Conservation (phyloP, 1,284 basidiomycete genomes). For the Papiliotrema flavescens region DNA sequence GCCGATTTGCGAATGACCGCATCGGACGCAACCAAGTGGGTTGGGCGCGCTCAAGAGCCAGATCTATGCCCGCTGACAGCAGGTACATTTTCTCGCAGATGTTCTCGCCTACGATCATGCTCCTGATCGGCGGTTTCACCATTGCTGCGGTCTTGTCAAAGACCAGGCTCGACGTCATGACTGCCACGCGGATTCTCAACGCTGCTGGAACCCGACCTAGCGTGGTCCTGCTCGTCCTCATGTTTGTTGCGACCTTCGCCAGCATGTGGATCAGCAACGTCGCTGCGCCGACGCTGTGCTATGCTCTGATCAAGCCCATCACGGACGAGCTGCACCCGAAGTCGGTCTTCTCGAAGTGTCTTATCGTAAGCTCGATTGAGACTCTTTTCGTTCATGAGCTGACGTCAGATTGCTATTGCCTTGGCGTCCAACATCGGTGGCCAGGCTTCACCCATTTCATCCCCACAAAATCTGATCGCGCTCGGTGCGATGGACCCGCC, state of each 20-base stretch:
- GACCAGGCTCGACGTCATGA: slow-evolving; percentile 91
- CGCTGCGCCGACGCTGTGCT: slow-evolving; percentile 94
- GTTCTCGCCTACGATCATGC: slow-evolving; percentile 74
- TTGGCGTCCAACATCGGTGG: slow-evolving; percentile 98
- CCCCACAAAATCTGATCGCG: slow-evolving; percentile 96
- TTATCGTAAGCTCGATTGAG: slow-evolving; percentile 64
- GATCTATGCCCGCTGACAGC: neutral
- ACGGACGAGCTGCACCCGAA: slow-evolving; percentile 84
- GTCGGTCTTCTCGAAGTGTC: slow-evolving; percentile 80
- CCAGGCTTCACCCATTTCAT: slow-evolving; percentile 85
- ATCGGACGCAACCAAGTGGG: slow-evolving; percentile 75
- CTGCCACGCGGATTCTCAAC: slow-evolving; percentile 88
- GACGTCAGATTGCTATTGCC: slow-evolving; percentile 79
- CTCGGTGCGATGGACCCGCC: slow-evolving; percentile 80
- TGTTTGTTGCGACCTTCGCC: slow-evolving; percentile 95
- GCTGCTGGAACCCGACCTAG: slow-evolving; percentile 84
- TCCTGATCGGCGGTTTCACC: slow-evolving; percentile 95
- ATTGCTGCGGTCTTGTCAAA: slow-evolving; percentile 95
- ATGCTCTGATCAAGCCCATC: slow-evolving; percentile 96
- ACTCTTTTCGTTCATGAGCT: neutral
- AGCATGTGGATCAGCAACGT: slow-evolving; percentile 99
- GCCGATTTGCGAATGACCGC: slow-evolving; percentile 59
- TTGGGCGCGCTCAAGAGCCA: slow-evolving; percentile 10
- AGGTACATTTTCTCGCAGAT: slow-evolving; percentile 59
- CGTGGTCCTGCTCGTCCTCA: slow-evolving; percentile 86